Evolutionary conservation across 1,139 yeast species (phyloP).

Genomic region (Blastobotrys elegans): DNA sequence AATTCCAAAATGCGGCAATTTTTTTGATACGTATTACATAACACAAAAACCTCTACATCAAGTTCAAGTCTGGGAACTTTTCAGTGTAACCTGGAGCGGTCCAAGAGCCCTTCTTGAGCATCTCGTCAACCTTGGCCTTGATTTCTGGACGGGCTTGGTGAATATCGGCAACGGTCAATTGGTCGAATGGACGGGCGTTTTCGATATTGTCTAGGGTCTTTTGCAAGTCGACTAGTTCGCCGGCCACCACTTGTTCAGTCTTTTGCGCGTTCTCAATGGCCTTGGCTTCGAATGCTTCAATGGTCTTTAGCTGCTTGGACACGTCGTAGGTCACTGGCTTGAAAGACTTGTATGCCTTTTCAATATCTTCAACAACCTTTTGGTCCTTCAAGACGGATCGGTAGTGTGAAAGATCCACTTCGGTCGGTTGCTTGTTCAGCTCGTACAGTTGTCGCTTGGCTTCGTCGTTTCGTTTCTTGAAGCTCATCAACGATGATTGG

Average conservation of each 20-base stretch:
- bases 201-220: slow-evolving; percentile 90
- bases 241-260: slow-evolving; percentile 83
- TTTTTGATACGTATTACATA: too few relatives aligned
- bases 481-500: slow-evolving; percentile 78
- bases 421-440: slow-evolving; percentile 65
- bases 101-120: slow-evolving; percentile 97
- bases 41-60: slow-evolving; percentile 63
- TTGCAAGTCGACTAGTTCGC: slow-evolving; percentile 81
- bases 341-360: slow-evolving; percentile 68
- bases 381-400: slow-evolving; percentile 75
- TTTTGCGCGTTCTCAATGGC: slow-evolving; percentile 94
- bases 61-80: slow-evolving; percentile 92
- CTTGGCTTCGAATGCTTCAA: slow-evolving; percentile 89
- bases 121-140: slow-evolving; percentile 89
- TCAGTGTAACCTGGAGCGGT: slow-evolving; percentile 98
- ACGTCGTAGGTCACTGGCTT: slow-evolving; percentile 83
- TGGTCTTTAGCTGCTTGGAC: slow-evolving; percentile 83
- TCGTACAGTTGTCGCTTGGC: slow-evolving; percentile 79
- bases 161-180: slow-evolving; percentile 92
- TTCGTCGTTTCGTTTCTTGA: slow-evolving; percentile 98
- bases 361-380: slow-evolving; percentile 74
- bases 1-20: too few relatives aligned
- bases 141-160: slow-evolving; percentile 95
- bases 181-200: slow-evolving; percentile 95
- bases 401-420: slow-evolving; percentile 79